phyloP scores from a whole-genome alignment of 805 yeast species.

The Candida easanensis region DNA sequence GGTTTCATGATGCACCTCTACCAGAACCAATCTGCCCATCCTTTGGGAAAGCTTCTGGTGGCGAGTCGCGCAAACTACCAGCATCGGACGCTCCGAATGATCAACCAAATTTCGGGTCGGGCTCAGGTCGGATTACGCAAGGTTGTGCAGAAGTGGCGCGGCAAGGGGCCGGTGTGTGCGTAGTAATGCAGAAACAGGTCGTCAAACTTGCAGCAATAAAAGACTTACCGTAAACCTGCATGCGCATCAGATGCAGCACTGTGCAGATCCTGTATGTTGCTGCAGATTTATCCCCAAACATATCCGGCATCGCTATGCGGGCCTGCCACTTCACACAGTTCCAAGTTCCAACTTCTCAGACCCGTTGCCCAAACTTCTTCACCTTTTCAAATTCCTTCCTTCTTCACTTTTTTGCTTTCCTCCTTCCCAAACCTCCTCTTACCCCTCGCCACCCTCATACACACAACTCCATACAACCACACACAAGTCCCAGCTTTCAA shows the following conservation, averaged over 20 bases:
- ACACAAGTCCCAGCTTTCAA: neutral
- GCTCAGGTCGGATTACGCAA: neutral
- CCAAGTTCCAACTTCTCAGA: neutral
- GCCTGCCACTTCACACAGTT: neutral
- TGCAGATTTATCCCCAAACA: constrained; percentile 11
- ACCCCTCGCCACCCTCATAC: neutral
- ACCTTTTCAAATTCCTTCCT: constrained; percentile 1
- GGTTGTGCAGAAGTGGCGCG: neutral
- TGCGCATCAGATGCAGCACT: neutral
- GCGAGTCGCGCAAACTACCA: neutral
- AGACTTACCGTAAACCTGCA: constrained; percentile 3
- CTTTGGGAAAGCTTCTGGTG: neutral
- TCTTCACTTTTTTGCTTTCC: neutral
- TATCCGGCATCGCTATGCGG: constrained; percentile 12
- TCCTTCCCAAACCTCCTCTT: neutral
- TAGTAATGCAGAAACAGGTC: neutral
- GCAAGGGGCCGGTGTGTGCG: neutral
- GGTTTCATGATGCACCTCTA: too few relatives aligned
- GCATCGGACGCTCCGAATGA: neutral
- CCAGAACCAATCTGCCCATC: too few relatives aligned
- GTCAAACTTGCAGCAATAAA: neutral
- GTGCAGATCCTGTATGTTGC: constrained; percentile 2
- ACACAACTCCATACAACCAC: neutral
- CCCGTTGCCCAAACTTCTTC: constrained; percentile 5
- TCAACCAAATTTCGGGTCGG: neutral